Evolutionary conservation across 495 filamentous ascomycete species (phyloP), one percentile per base, ranked within the genome.

Genomic region (Aspergillus taichungensis): DNA sequence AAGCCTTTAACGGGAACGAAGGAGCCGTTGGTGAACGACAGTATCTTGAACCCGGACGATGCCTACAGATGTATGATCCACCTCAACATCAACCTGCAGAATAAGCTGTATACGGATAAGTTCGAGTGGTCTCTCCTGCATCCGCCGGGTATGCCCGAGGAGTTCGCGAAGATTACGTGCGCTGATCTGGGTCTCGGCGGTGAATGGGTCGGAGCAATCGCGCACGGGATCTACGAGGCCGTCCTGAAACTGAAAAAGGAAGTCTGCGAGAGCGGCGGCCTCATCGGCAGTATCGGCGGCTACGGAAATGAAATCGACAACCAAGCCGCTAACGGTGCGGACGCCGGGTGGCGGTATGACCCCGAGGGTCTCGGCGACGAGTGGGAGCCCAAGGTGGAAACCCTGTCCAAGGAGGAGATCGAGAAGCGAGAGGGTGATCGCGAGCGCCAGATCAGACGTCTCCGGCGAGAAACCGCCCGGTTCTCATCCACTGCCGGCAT

Each of bases 71-170:
- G 88, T 59, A 82, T 97, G 59, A 79, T 97, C 56, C 87, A 74
- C 40, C 76, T 99, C 14, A 94, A 85, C 62, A 88, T 99, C 55
- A 95, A 95, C 52, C 76, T 97, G 13, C 83, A 86, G 40, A 94
- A 94, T 49, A 82, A 85, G 45, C 80, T 97, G 12, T 97, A 95
- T 64, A 91, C 85, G 5, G 92, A 99, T 73, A 94, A 87, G 61
- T 97, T 99, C 53, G 92, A 99, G 60, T 99, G 92, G 92, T 96
- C 92, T 12, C 72, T 99, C 5, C 76, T 96, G 7, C 88, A 96
- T 58, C 88, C 89, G 4, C 82, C 86, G 1, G 89, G 94, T 10
- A 84, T 92, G 43, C 87, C 92, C 8, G 92, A 99, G 62, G 77
- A 82, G 33, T 97, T 97, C 63, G 94, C 92, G 37, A 85, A 86